These are phyloP conservation scores for Anethum foeniculum DNA, from an alignment of 140 eudicot genomes.

Conservation along the genomic window DNA sequence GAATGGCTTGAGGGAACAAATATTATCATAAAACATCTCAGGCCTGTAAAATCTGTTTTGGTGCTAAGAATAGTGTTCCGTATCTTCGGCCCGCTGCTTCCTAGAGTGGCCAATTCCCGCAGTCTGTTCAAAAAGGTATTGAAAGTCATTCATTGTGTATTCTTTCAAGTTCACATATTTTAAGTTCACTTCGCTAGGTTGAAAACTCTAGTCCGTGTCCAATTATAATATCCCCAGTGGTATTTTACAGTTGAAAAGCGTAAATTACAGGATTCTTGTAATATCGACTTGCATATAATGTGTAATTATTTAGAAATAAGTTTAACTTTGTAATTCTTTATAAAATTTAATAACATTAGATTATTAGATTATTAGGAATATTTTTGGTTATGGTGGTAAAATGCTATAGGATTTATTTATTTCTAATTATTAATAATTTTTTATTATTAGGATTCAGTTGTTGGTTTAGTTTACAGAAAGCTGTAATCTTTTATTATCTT, in stretches of 20 bases:
- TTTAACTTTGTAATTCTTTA: no score
- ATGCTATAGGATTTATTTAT: not conserved
- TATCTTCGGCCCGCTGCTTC: slow-evolving; percentile 74
- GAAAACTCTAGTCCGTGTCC: not conserved
- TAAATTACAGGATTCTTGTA: not conserved
- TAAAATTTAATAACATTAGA: not conserved
- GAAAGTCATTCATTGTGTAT: not conserved
- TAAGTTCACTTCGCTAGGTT: not conserved
- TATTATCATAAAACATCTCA: slow-evolving; percentile 52
- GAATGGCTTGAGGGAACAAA: slow-evolving; percentile 83
- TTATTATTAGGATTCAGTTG: not conserved
- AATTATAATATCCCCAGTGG: not conserved
- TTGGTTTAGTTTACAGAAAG: not conserved
- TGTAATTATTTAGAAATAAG: not conserved
- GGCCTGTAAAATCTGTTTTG: slow-evolving; percentile 66
- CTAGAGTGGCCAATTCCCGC: slow-evolving; percentile 72
- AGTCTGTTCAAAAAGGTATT: slow-evolving; percentile 67
- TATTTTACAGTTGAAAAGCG: not conserved
- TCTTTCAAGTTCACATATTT: not conserved
- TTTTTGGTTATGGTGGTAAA: not conserved
- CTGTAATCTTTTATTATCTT: not conserved
- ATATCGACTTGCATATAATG: not conserved
- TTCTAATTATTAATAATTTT: no score
- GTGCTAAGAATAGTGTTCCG: slow-evolving; percentile 73
- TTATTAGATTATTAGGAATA: not conserved